A percentile compares a stretch with the other conserved stretches of the same genome.
Conservation (phyloP, 805 yeast species). For the Barnettozyma salicaria region DNA sequence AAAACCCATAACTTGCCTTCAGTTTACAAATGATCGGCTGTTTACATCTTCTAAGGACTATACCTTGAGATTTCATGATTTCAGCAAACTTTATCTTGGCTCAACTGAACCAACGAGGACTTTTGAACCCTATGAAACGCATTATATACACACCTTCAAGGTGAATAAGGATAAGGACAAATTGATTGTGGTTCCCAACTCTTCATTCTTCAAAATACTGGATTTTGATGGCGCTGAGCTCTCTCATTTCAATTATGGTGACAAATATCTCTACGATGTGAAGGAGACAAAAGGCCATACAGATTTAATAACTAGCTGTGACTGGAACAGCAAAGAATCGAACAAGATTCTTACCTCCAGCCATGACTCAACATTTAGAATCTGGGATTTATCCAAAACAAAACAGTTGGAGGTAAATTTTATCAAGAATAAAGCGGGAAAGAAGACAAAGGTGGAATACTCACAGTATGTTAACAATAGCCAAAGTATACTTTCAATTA, state of each 20-base stretch:
- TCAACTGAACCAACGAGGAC: conserved; percentile 11
- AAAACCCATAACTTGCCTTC: conserved; percentile 16
- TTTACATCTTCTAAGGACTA: conserved; percentile 25
- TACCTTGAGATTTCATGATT: conserved; percentile 28
- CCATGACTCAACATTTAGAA: conserved; percentile 25
- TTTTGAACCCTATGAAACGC: conserved; percentile 14
- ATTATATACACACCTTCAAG: conserved; percentile 8
- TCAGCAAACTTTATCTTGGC: conserved; percentile 27
- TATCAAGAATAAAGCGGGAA: conserved; percentile 15
- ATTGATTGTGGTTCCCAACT: conserved; percentile 11
- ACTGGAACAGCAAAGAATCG: conserved; percentile 9
- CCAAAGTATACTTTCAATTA: conserved; percentile 10
- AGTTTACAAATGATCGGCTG: conserved; percentile 25
- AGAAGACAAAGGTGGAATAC: conserved; percentile 13
- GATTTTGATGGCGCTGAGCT: conserved; percentile 12
- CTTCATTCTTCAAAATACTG: conserved; percentile 17
- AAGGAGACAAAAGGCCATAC: conserved; percentile 26
- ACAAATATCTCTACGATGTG: conserved; percentile 24
- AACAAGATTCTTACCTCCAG: conserved; percentile 18
- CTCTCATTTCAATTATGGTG: conserved; percentile 20
- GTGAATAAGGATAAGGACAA: conserved; percentile 2
- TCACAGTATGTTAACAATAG: conserved; percentile 2
- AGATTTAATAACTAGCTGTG: conserved; percentile 21
- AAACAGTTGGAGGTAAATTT: conserved; percentile 17
- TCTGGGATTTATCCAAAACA: conserved; percentile 20